These are phyloP conservation scores for Flaveria bidentis DNA, from an alignment of 129 eudicot species.

Conservation along the genomic window DNA sequence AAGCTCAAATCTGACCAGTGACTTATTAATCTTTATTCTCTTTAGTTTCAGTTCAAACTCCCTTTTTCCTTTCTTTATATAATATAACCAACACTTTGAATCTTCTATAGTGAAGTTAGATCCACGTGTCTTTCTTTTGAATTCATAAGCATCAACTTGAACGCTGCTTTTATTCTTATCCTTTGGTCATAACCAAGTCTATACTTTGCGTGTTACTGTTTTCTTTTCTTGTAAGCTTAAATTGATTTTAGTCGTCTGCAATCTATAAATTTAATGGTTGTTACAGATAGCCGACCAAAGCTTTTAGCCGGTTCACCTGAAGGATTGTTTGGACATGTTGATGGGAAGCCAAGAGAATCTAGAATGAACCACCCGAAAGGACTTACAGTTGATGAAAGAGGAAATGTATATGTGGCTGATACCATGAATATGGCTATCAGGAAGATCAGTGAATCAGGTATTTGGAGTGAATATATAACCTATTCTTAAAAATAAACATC, in stretches of 20 bases:
- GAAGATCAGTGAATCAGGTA: conserved; percentile 82
- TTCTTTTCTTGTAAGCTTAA: neutral
- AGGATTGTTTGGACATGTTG: conserved; percentile 87
- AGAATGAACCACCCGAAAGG: conserved; percentile 89
- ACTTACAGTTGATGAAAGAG: conserved; percentile 68
- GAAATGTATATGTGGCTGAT: conserved; percentile 90
- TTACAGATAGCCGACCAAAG: conserved; percentile 83
- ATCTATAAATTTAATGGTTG: conserved; percentile 16
- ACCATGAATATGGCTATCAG: conserved; percentile 92
- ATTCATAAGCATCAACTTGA: conserved; percentile 15
- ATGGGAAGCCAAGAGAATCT: conserved; percentile 88
- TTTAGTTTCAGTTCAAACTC: conserved; percentile 27
- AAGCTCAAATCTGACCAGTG: conserved; percentile 32
- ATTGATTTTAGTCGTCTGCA: neutral
- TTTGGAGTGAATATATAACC: conserved; percentile 1
- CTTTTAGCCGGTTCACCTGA: conserved; percentile 83
- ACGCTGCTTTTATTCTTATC: conserved; percentile 31
- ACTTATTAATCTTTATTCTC: conserved; percentile 26
- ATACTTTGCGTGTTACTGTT: neutral
- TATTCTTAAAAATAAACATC: no score
- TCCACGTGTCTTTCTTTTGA: neutral
- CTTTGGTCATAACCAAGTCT: conserved; percentile 10
- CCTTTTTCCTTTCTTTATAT: conserved; percentile 33
- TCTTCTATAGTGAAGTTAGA: conserved; percentile 28
- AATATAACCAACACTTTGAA: conserved; percentile 26